Conservation (phyloP, 495 filamentous ascomycete species). For the Tuber melanosporum region DNA sequence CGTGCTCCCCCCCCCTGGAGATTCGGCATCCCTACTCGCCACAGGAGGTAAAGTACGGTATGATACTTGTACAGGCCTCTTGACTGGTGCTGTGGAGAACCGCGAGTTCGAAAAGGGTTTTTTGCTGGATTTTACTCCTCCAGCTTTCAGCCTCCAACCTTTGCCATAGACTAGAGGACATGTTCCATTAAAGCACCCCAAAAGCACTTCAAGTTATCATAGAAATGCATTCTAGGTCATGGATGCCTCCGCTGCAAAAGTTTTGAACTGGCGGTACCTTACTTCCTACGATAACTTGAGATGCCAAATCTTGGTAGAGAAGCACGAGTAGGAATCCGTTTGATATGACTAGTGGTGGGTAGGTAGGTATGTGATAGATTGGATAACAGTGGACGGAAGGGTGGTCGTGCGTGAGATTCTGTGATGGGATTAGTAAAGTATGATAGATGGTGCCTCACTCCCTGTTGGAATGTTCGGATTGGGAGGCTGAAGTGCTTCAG, state of each 20-base stretch:
- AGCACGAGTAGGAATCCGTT: no score
- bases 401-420: background rate
- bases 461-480: no score
- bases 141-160: background rate
- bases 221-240: no score
- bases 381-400: background rate
- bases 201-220: no score
- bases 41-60: background rate
- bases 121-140: no score
- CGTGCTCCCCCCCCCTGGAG: background rate
- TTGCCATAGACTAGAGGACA: background rate
- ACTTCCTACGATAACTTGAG: background rate
- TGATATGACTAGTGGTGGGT: no score
- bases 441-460: background rate
- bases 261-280: no score
- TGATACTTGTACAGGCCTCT: background rate
- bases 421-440: background rate
- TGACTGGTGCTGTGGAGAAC: background rate
- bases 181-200: no score
- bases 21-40: background rate
- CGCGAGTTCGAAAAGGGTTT: background rate
- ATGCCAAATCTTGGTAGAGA: background rate
- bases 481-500: background rate
- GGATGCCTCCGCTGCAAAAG: no score
- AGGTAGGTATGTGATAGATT: no score